phyloP scores from a whole-genome alignment of 108 stramenopile species.

The Nitzschia palea region DNA sequence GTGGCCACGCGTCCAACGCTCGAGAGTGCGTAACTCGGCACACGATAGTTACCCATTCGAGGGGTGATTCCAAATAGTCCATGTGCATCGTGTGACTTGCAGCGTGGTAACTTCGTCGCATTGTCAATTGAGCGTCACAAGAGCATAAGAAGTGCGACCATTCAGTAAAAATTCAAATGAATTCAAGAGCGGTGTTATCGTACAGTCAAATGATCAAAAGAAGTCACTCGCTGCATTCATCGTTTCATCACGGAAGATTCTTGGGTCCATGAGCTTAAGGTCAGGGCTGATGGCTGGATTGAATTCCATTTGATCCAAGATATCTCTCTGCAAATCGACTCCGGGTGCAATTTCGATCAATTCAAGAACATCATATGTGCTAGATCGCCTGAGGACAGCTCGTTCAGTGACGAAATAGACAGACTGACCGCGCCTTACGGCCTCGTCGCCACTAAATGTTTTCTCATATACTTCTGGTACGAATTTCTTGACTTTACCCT shows the following conservation, averaged over 20 bases:
- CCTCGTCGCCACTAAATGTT: constrained; percentile 76
- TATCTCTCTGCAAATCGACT: constrained; percentile 73
- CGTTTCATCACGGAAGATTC: constrained; percentile 53
- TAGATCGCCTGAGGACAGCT: constrained; percentile 71
- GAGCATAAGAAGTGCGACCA: too few relatives aligned
- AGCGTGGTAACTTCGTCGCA: constrained; percentile 48
- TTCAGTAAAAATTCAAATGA: too few relatives aligned
- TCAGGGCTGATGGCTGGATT: constrained; percentile 54
- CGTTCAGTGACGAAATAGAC: constrained; percentile 80
- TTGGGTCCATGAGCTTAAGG: constrained; percentile 59
- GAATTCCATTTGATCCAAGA: constrained; percentile 81
- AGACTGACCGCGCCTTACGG: constrained; percentile 69
- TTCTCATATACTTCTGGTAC: constrained; percentile 59
- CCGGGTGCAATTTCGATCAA: constrained; percentile 85
- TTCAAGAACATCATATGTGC: constrained; percentile 55
- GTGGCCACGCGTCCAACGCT: too few relatives aligned
- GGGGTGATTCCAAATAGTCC: constrained; percentile 65
- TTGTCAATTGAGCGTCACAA: neutral
- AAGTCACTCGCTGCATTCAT: constrained; percentile 51
- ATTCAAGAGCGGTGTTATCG: neutral
- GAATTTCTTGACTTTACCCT: constrained; percentile 76
- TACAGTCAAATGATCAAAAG: constrained; percentile 46
- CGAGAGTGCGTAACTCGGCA: too few relatives aligned
- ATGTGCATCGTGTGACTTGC: constrained; percentile 58
- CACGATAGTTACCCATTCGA: too few relatives aligned